Evolutionary conservation across 1,139 yeast species (phyloP).

Genomic region (Pichia sp.): DNA sequence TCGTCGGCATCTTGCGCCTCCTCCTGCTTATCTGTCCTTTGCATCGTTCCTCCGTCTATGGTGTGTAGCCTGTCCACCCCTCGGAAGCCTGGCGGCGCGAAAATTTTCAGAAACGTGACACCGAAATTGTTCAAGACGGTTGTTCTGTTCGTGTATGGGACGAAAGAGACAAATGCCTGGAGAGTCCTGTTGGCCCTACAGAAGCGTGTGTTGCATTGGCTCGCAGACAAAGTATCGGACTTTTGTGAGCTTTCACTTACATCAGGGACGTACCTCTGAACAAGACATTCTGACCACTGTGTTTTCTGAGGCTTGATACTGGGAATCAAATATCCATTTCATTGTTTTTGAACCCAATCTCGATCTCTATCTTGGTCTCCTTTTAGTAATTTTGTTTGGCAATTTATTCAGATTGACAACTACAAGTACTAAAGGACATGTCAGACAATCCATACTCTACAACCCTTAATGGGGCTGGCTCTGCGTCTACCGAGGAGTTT

Average conservation of each 20-base stretch:
- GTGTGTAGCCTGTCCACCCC: too few species aligned
- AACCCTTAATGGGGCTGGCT: slow-evolving; percentile 12
- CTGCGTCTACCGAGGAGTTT: slow-evolving; percentile 17
- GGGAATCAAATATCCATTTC: not conserved
- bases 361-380: not conserved
- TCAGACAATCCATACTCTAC: slow-evolving; percentile 23
- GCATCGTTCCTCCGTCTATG: too few species aligned
- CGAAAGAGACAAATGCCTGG: not conserved
- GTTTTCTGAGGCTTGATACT: not conserved
- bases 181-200: not conserved
- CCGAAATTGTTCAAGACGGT: not conserved
- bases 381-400: not conserved
- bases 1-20: too few species aligned
- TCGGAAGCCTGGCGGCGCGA: not conserved
- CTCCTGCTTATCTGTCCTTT: too few species aligned
- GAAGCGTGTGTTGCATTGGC: not conserved
- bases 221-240: not conserved
- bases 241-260: not conserved
- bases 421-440: slow-evolving; percentile 9
- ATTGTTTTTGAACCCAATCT: not conserved
- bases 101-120: not conserved
- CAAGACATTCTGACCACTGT: not conserved
- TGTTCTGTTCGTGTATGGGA: not conserved
- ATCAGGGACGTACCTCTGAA: not conserved
- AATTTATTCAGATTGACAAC: not conserved